These are phyloP conservation scores for Syncephalastrum sp. DNA, from an alignment of 371 early-diverging fungal species.

Conservation along the genomic window DNA sequence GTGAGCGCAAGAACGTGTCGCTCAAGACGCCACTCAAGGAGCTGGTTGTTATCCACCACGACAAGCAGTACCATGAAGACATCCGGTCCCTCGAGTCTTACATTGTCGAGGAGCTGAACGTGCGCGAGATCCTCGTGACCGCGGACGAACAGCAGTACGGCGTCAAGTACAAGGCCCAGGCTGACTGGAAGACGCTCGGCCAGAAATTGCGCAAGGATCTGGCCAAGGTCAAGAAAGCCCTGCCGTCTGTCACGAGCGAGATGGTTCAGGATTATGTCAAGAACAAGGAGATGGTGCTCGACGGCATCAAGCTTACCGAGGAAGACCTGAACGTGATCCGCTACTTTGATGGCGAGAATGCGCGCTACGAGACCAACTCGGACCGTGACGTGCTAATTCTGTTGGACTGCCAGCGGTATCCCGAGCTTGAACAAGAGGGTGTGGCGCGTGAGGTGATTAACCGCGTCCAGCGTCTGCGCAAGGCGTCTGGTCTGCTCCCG, in stretches of 20 bases:
- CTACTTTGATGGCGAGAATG: constrained; percentile 69
- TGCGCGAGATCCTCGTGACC: constrained; percentile 84
- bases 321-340: constrained; percentile 82
- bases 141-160: constrained; percentile 91
- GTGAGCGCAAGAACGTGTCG: constrained; percentile 93
- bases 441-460: constrained; percentile 97
- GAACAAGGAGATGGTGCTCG: constrained; percentile 68
- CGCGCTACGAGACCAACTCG: constrained; percentile 72
- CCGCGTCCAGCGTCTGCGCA: constrained; percentile 97
- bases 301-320: constrained; percentile 78
- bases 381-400: constrained; percentile 90
- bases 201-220: constrained; percentile 88
- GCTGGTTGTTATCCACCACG: constrained; percentile 89
- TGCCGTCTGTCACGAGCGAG: constrained; percentile 74
- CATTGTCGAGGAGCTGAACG: constrained; percentile 94
- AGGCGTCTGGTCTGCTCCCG: constrained; percentile 84
- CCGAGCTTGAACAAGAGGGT: constrained; percentile 89
- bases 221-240: constrained; percentile 85
- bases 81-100: constrained; percentile 79
- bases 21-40: constrained; percentile 98
- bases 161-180: constrained; percentile 87
- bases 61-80: constrained; percentile 88
- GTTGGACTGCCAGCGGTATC: constrained; percentile 83
- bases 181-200: constrained; percentile 91
- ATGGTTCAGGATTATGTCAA: constrained; percentile 82